Evolutionary conservation across 441 rosid species (phyloP).

Genomic region (Viola pubescens): DNA sequence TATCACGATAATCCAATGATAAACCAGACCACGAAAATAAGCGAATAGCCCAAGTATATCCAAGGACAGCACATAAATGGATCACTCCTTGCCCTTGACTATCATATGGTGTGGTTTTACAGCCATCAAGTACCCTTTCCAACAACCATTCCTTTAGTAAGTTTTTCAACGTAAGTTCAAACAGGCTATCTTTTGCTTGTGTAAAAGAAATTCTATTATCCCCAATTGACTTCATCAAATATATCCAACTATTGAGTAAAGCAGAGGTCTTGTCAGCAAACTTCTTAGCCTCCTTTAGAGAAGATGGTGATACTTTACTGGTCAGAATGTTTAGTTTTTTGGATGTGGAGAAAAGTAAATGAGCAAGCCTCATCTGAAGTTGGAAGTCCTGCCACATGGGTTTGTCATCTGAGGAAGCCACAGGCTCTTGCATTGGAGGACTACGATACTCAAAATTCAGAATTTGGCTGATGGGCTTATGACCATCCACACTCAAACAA

Average conservation of each 20-base stretch:
- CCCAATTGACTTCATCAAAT: slow-evolving; percentile 56
- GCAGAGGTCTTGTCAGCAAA: slow-evolving; percentile 46
- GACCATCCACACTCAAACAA: slow-evolving; percentile 72
- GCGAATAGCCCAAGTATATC: slow-evolving; percentile 80
- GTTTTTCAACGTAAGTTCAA: slow-evolving; percentile 71
- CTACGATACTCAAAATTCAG: slow-evolving; percentile 67
- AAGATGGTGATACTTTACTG: slow-evolving; percentile 42
- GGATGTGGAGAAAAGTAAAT: slow-evolving; percentile 69
- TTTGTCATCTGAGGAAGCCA: slow-evolving; percentile 40
- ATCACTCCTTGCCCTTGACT: slow-evolving; percentile 78
- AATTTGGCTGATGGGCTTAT: slow-evolving; percentile 70
- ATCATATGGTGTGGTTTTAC: slow-evolving; percentile 66
- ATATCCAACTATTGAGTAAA: slow-evolving; percentile 52
- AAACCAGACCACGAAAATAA: slow-evolving; percentile 68
- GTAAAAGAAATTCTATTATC: slow-evolving; percentile 37
- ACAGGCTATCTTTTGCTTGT: slow-evolving; percentile 62
- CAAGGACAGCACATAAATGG: slow-evolving; percentile 87
- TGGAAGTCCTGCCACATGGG: slow-evolving; percentile 68
- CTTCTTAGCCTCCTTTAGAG: slow-evolving; percentile 64
- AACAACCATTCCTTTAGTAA: slow-evolving; percentile 80
- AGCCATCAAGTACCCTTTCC: slow-evolving; percentile 67
- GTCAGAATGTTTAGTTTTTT: slow-evolving; percentile 51
- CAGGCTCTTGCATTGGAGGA: slow-evolving; percentile 26
- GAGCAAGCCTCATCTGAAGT: slow-evolving; percentile 71
- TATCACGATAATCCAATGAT: slow-evolving; percentile 84